Evolutionary conservation across 2,329 filamentous ascomycete species (phyloP), one percentile per base, ranked within the genome.

Genomic region (Nothomitra cinnamomea): DNA sequence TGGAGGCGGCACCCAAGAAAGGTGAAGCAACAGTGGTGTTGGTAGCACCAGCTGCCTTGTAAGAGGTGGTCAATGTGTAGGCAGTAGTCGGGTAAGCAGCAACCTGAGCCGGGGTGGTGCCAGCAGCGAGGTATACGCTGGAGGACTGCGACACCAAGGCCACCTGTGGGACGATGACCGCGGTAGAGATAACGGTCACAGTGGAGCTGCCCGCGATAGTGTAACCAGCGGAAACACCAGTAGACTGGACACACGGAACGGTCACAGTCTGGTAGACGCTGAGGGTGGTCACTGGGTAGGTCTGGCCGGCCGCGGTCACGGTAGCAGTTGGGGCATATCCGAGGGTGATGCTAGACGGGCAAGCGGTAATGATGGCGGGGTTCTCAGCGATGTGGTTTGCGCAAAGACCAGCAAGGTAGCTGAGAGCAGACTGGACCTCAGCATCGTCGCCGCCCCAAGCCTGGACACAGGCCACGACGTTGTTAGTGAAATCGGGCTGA

Each of bases 361-460:
- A 80, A 58, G 78, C 80, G 51, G 85, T 94, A 63, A 87, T 78
- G 62, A 96, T 85, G 58, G 76, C 85, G n/a, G 89, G 87, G 77
- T 95, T 95, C 65, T 77, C 61, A 15, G 76, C 72, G 36, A 87
- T 76, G 68, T 83, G 82, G 53, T 76, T 70, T 55, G 85, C 87
- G 72, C 90, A 96, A 70, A 96, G 86, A 66, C 89, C 89, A 68
- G 89, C 83, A 74, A 95, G 83, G 79, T 86, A 95, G 62, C 78
- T 77, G 56, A 92, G 76, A 56, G 87, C 86, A 61, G 80, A 70
- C 53, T 79, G 73, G 60, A 90, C 75, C 64, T 85, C 77, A 47
- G 77, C 72, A 57, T 82, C 76, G 56, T 76, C 75, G 56, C 76
- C 74, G 58, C 82, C 84, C 75, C 88, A 83, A 55, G 88, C 78